Percentiles rank a stretch among this genome's conserved stretches.
Conservation (phyloP, 1,284 basidiomycete genomes). For the Schizophyllum commune region DNA sequence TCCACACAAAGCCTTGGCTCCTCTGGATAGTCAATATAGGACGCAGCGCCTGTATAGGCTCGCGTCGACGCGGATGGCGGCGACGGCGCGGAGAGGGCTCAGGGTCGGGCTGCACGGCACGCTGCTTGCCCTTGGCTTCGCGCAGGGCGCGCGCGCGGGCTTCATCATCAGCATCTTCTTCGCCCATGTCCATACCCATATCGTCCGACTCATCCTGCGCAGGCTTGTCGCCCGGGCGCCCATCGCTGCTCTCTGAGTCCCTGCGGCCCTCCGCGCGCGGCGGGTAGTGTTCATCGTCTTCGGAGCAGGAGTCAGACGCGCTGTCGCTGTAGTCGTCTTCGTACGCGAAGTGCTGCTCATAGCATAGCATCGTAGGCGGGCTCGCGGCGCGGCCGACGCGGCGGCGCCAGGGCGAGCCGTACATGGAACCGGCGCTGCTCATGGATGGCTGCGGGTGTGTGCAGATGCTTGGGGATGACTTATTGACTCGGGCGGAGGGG, state of each 20-base stretch:
- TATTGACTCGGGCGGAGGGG: constrained; percentile 4
- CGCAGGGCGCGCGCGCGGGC: constrained; percentile 33
- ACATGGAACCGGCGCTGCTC: constrained; percentile 42
- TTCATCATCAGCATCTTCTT: constrained; percentile 33
- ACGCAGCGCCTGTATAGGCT: constrained; percentile 52
- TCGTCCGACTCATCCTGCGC: constrained; percentile 33
- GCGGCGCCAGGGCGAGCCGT: constrained; percentile 42
- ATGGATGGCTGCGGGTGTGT: constrained; percentile 18
- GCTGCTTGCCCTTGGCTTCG: constrained; percentile 73
- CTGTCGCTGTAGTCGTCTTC: constrained; percentile 37
- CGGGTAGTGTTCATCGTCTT: constrained; percentile 61
- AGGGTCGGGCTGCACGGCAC: constrained; percentile 50
- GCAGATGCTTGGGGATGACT: constrained; percentile 8
- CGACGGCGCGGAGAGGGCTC: constrained; percentile 29
- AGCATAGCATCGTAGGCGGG: constrained; percentile 78
- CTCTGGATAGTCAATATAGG: constrained; percentile 77
- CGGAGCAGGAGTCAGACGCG: constrained; percentile 45
- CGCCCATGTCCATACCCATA: constrained; percentile 59
- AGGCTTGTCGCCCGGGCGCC: constrained; percentile 16
- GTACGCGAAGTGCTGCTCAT: constrained; percentile 72
- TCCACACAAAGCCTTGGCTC: constrained; percentile 85
- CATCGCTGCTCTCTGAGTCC: constrained; percentile 30
- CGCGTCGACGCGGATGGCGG: constrained; percentile 42
- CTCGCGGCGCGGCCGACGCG: constrained; percentile 70
- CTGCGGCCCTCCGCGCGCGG: constrained; percentile 22